These are phyloP conservation scores for Vitis rupestris DNA, from an alignment of 164 flowering plant species.

Conservation along the genomic window DNA sequence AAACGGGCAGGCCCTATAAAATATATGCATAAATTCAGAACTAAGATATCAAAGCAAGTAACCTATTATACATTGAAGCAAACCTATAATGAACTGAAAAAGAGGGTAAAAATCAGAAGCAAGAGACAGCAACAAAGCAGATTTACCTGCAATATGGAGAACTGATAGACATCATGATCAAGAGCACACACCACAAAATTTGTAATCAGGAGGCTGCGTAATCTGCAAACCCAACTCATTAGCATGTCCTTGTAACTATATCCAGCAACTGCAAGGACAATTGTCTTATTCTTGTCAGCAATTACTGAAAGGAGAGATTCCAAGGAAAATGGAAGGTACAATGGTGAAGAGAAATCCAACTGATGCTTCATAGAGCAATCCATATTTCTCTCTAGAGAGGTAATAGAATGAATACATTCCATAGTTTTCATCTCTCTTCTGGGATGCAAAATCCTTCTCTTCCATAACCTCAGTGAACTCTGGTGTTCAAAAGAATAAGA, in stretches of 20 bases:
- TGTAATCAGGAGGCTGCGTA: conserved; percentile 51
- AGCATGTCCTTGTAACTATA: conserved; percentile 92
- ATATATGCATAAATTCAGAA: conserved; percentile 1
- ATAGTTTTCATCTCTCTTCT: conserved; percentile 35
- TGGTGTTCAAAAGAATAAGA: conserved; percentile 27
- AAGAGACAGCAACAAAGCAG: conserved; percentile 3
- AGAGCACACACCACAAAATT: conserved; percentile 87
- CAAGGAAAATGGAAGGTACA: conserved; percentile 58
- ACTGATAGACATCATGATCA: conserved; percentile 70
- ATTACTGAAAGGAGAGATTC: conserved; percentile 51
- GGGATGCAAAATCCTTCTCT: conserved; percentile 25
- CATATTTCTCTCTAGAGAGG: conserved; percentile 21
- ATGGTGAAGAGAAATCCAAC: conserved; percentile 17
- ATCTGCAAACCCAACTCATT: conserved; percentile 96
- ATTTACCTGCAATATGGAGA: conserved; percentile 75
- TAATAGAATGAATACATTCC: conserved; percentile 36
- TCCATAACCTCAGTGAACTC: conserved; percentile 33
- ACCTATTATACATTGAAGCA: too few species aligned
- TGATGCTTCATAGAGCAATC: conserved; percentile 34
- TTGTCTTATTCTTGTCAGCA: conserved; percentile 62
- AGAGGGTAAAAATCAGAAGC: background rate
- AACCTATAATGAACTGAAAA: background rate
- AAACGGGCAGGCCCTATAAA: conserved; percentile 82
- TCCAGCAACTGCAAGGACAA: conserved; percentile 84
- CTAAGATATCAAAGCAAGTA: background rate